Base-by-base conservation (phyloP, 495 filamentous ascomycete species). In the Xylaria scruposa region DNA sequence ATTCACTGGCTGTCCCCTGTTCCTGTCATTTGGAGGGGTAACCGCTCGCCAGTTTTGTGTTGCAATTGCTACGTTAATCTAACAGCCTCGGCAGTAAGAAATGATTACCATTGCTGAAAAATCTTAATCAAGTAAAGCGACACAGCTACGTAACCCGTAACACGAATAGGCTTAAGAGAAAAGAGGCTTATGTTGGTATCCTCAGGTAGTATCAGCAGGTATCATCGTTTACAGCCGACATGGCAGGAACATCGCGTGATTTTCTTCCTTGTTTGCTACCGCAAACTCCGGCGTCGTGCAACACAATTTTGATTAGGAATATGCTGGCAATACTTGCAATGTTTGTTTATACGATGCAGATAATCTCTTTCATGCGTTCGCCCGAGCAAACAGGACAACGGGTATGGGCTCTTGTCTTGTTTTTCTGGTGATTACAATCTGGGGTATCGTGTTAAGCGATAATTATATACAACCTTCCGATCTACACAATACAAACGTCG, bases 151-250 rank as follows among this genome's bases (percentile, higher is more conserved):
- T 56, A 62, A 46, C 38, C 42, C 61, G 33, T 7, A 19, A 38
- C 38, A 51, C 46, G 46, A 36, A 66, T 53, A 49, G 19, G 38
- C 13, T 13, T 44, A 38, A 24, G 10, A 8, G 26, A 53, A 13
- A 36, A 8, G 29, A 67, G 31, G 9, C n/a, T 53, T 12, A 54
- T 15, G 29, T 65, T 49, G 26, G 31, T 15, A 1, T 49, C 24
- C 21, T 61, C 36, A 46, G 63, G 63, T 66, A 66, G 29, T 31
- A 66, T 56, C 21, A 67, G 2, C n/a, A 56, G 44, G 49, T 15
- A 44, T n/a, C 49, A 42, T 51, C 58, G 56, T 70, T 49, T 38
- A 38, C 38, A 60, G 67, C 40, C 54, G 67, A 70, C 54, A 61
- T 70, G 40, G 61, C 54, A 70, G 40, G 51, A 59, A n/a, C 5